Percentiles rank a stretch among this genome's conserved stretches.
Evolutionary conservation across 176 grass and related monocot genomes (phyloP).

Genomic region (Calamus simplicifolius): DNA sequence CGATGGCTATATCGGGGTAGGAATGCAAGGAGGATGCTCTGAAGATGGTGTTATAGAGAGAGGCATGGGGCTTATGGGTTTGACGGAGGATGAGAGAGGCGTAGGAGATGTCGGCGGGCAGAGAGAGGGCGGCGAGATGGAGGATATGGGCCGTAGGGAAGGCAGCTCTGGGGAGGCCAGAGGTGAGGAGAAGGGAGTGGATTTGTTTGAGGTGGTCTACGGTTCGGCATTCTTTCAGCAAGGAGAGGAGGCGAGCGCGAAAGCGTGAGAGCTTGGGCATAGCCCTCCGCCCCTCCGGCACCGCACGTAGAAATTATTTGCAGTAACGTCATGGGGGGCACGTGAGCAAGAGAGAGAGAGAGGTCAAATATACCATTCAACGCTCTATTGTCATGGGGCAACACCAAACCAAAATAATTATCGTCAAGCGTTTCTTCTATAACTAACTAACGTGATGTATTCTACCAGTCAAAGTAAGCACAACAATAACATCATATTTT

Average conservation of each 20-base stretch:
- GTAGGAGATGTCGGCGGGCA: neutral
- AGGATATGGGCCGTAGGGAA: neutral
- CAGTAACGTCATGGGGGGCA: no score
- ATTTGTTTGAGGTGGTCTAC: conserved; percentile 6
- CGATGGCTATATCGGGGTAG: neutral
- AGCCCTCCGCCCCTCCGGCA: no score
- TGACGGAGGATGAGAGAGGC: neutral
- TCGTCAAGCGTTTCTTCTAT: no score
- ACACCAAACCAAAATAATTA: no score
- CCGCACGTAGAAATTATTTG: no score
- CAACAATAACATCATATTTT: no score
- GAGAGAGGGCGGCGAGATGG: neutral
- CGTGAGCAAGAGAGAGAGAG: no score
- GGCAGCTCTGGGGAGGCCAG: conserved; percentile 1
- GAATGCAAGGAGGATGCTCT: neutral
- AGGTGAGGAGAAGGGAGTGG: conserved; percentile 14
- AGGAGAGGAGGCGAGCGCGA: neutral
- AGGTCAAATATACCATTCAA: no score
- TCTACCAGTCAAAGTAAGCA: no score
- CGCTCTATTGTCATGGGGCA: no score
- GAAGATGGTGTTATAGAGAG: neutral
- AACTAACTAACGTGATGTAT: no score
- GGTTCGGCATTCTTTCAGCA: conserved; percentile 11
- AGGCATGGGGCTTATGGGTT: neutral
- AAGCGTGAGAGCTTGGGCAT: no score